Conservation (phyloP, 2,329 filamentous ascomycete species). For the Fusarium torulosum region DNA sequence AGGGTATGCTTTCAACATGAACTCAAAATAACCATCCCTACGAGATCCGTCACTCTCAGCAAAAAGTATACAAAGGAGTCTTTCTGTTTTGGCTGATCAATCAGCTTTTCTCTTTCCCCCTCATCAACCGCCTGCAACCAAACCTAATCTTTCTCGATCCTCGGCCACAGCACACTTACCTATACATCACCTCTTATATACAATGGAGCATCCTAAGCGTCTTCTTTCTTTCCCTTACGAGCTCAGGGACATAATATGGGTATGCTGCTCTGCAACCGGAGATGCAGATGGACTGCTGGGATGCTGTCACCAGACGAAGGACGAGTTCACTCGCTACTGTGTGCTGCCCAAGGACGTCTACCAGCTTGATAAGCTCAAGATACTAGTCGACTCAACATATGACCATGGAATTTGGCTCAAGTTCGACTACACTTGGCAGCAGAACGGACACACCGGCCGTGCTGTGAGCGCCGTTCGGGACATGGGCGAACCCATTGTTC, state of each 20-base stretch:
- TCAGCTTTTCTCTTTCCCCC: not conserved
- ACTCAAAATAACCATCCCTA: not conserved
- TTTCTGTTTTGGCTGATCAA: no score
- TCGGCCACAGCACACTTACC: not conserved
- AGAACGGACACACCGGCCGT: not conserved
- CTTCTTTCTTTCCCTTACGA: constrained; percentile 20
- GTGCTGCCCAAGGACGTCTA: not conserved
- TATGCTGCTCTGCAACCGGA: not conserved
- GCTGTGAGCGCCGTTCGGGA: not conserved
- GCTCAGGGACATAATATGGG: constrained; percentile 25
- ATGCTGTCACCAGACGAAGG: constrained; percentile 15
- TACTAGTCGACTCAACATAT: constrained; percentile 22
- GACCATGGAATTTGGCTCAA: constrained; percentile 18
- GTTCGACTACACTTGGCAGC: constrained; percentile 22
- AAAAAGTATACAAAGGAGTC: no score
- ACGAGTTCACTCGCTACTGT: constrained; percentile 14
- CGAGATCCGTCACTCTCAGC: no score
- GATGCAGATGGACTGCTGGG: constrained; percentile 11
- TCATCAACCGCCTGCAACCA: not conserved
- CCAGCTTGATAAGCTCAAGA: constrained; percentile 4
- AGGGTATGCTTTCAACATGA: not conserved
- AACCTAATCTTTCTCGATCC: not conserved
- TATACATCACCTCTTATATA: not conserved
- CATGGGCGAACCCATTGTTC: constrained; percentile 15
- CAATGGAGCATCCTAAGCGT: not conserved